These are phyloP conservation scores for Ophiostoma piceae DNA, from an alignment of 2,329 filamentous ascomycete species.

Conservation along the genomic window DNA sequence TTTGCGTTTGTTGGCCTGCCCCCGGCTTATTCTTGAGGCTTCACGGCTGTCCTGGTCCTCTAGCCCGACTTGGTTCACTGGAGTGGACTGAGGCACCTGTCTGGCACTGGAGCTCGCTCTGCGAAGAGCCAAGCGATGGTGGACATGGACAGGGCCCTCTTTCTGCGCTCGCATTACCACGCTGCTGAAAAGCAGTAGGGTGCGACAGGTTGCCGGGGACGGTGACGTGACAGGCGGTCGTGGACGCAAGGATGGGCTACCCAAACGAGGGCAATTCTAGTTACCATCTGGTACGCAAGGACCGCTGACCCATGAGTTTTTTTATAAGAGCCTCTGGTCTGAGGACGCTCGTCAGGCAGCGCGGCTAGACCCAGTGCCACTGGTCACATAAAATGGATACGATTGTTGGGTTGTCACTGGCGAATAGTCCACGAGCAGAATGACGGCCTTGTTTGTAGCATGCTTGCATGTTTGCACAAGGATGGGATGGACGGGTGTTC, in stretches of 20 bases:
- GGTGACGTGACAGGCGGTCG: conserved; percentile 43
- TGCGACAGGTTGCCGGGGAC: conserved; percentile 21
- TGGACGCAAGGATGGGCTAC: neutral
- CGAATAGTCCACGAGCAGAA: conserved; percentile 14
- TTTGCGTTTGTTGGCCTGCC: conserved; percentile 57
- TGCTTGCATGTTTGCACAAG: neutral
- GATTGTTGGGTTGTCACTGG: conserved; percentile 9
- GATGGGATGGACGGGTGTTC: neutral
- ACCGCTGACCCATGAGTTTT: conserved; percentile 66
- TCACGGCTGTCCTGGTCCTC: neutral
- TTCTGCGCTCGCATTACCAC: neutral
- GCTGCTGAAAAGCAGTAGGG: conserved; percentile 8
- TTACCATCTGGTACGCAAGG: conserved; percentile 51
- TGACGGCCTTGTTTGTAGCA: neutral
- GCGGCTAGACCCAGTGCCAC: conserved; percentile 56
- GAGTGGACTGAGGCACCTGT: neutral
- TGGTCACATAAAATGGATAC: conserved; percentile 38
- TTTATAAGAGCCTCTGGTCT: conserved; percentile 65
- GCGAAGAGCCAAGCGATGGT: neutral
- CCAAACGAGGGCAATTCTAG: conserved; percentile 47
- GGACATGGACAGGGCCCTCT: neutral
- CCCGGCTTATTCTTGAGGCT: conserved; percentile 23
- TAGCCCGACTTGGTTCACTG: conserved; percentile 9
- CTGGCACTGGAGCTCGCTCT: neutral
- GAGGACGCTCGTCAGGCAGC: conserved; percentile 70